Evolutionary conservation across 2,329 filamentous ascomycete genomes (phyloP), one percentile per base, ranked within the genome.

Genomic region (Chalaropsis ovoidea): DNA sequence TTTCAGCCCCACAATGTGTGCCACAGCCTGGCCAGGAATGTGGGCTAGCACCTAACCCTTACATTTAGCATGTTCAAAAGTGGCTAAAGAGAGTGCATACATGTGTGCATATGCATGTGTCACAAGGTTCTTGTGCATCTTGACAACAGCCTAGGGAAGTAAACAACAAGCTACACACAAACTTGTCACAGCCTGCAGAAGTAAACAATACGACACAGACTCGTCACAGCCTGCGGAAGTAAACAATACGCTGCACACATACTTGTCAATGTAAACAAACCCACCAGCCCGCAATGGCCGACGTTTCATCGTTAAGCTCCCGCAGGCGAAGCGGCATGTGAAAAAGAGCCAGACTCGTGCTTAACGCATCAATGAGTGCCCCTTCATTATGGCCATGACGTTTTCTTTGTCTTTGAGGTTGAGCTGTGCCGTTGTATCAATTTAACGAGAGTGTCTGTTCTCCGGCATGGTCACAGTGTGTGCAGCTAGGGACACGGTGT

Each of bases 361-460:
- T 13, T 52, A 15, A 39, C 11, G 54, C 54, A 58, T 58, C 54
- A 39, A 47, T n/a, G 24, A 6, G 1, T 31, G 54, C 27, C 54
- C 54, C 54, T 58, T 58, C 15, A 58, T 58, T 39, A 35, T 17
- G 24, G 15, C 47, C 4, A 39, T 39, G 54, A n/a, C 31, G 31
- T 39, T 39, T 31, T n/a, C 8, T 19, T 58, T 19, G 54, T 35
- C 54, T 39, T 39, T 11, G 27, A 19, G 27, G 17, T 35, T 35
- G 31, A 35, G 27, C 54, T 58, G 54, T 58, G 54, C 54, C 54
- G 31, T 39, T 35, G 54, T 3, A 39, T 35, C 54, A 58, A 58
- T 58, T 58, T 58, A 58, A 58, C 2, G n/a, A 39, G 2, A 8
- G 10, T 27, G 54, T 58, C 54, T 58, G 54, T 58, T 58, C 54